Base-by-base conservation (phyloP, 345 rosid genomes). In the Ailanthus altissimus region DNA sequence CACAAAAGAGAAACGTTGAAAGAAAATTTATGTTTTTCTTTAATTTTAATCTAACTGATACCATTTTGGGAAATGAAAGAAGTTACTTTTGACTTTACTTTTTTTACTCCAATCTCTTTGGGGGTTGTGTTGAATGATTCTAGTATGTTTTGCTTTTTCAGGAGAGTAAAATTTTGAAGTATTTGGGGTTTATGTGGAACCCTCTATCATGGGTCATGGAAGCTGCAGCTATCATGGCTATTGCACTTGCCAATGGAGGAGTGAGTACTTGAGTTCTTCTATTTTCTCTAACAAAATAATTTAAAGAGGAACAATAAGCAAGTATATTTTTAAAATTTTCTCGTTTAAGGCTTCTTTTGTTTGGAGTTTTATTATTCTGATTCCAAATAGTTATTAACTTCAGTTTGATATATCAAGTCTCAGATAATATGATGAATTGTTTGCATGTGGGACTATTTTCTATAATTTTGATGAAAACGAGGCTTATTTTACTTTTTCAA, bases 121-220 rank as follows among this genome's bases (percentile, higher is more conserved):
- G 8, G 54, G 71, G 49, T 75, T 74, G 84, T 57, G n/a, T 16
- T 40, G 13, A 14, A 26, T 73, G 11, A 67, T 38, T 46, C 4
- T 6, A 67, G 63, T 28, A 49, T 51, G 57, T 40, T 38, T 45
- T 23, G 20, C 50, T 49, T 70, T 75, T 78, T 60, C 87, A 88
- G 94, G 92, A 90, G 78, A 85, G 90, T 53, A 90, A 90, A 75
- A 0, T 90, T 74, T 78, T 87, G 73, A 90, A 90, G 82, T 87
- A 87, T 75, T 76, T 85, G 82, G 91, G 93, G 25, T 88, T 88
- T 75, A 88, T 90, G 93, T 90, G 93, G 93, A 90, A 90, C 62
- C 93, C 91, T 76, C 89, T 90, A 43, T 88, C 93, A 64, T 90
- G 93, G 93, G 93, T 88, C 42, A 90, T 90, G 93, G 93, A 90